Percentiles rank a stretch among this genome's conserved stretches.
These are phyloP conservation scores for Plectosphaerella cucumerina DNA, from an alignment of 2,329 filamentous ascomycete genomes.

Conservation along the genomic window DNA sequence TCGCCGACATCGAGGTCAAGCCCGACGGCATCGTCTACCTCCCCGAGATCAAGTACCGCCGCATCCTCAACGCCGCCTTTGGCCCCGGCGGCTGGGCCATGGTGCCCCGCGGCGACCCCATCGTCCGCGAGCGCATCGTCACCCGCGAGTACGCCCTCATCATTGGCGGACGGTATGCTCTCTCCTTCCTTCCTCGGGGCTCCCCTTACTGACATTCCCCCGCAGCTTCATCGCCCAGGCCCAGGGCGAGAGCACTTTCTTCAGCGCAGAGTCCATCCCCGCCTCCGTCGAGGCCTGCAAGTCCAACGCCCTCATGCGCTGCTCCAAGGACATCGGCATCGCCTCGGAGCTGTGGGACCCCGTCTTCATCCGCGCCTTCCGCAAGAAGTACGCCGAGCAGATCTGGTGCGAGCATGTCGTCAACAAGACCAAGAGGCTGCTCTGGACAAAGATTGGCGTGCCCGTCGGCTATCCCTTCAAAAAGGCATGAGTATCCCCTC, in stretches of 20 bases:
- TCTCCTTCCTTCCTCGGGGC: neutral
- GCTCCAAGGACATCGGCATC: constrained; percentile 95
- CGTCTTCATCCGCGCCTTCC: constrained; percentile 79
- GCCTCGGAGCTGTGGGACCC: constrained; percentile 97
- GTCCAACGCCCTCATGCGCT: constrained; percentile 95
- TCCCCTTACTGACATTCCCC: neutral
- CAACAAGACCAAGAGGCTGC: constrained; percentile 85
- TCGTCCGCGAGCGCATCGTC: constrained; percentile 74
- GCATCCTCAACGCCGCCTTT: constrained; percentile 86
- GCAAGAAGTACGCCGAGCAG: constrained; percentile 70
- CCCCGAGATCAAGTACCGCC: constrained; percentile 95
- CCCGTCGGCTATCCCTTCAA: constrained; percentile 61
- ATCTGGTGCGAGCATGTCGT: constrained; percentile 83
- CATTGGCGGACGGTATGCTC: constrained; percentile 73
- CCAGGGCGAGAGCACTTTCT: constrained; percentile 92
- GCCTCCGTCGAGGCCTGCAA: constrained; percentile 96
- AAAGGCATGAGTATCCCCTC: constrained; percentile 15
- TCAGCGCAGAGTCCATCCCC: constrained; percentile 82
- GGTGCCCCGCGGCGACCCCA: constrained; percentile 79
- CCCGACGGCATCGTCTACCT: constrained; percentile 95
- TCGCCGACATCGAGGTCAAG: constrained; percentile 89
- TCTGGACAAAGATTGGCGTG: constrained; percentile 83
- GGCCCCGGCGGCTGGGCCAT: constrained; percentile 95
- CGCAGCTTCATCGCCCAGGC: constrained; percentile 83
- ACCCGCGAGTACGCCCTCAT: constrained; percentile 93